Percentiles rank a stretch among this genome's conserved stretches.
Conservation (phyloP, 1,284 basidiomycete genomes). For the Moesziomyces sp. region DNA sequence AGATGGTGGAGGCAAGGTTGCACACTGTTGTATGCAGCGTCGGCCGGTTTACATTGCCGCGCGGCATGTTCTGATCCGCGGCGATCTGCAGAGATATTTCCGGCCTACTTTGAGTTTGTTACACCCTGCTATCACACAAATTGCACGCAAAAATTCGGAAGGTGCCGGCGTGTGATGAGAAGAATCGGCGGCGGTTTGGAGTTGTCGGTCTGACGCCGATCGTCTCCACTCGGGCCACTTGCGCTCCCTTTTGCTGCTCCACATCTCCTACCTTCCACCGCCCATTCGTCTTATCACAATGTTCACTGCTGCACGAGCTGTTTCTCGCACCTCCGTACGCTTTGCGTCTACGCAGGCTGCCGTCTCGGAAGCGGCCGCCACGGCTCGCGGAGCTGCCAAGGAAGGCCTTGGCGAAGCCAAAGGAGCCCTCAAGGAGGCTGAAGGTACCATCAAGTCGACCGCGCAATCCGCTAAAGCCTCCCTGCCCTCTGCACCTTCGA, state of each 20-base stretch:
- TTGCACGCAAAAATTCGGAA: conserved; percentile 29
- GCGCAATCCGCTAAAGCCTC: conserved; percentile 21
- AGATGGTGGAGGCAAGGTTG: too few relatives aligned
- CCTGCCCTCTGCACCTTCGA: conserved; percentile 16
- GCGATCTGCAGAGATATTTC: conserved; percentile 1
- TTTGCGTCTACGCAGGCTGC: conserved; percentile 21
- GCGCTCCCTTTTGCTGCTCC: not conserved
- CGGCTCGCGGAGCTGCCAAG: conserved; percentile 19
- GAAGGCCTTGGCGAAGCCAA: conserved; percentile 24
- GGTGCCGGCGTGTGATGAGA: conserved; percentile 1
- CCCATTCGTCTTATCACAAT: conserved; percentile 1
- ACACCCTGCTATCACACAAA: not conserved
- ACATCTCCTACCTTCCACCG: too few relatives aligned
- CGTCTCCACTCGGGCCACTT: conserved; percentile 1
- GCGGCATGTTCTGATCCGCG: not conserved
- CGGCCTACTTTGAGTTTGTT: conserved; percentile 11
- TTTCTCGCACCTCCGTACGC: conserved; percentile 2
- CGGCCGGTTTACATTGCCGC: not conserved
- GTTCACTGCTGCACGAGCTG: conserved; percentile 16
- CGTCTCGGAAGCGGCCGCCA: conserved; percentile 21
- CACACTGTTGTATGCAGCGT: not conserved
- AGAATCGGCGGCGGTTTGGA: not conserved
- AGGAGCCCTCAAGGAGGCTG: conserved; percentile 18
- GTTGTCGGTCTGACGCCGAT: not conserved
- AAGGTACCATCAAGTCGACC: not conserved